Evolutionary conservation across 1,284 basidiomycete genomes (phyloP).

Genomic region (Exsudoporus floridanus): DNA sequence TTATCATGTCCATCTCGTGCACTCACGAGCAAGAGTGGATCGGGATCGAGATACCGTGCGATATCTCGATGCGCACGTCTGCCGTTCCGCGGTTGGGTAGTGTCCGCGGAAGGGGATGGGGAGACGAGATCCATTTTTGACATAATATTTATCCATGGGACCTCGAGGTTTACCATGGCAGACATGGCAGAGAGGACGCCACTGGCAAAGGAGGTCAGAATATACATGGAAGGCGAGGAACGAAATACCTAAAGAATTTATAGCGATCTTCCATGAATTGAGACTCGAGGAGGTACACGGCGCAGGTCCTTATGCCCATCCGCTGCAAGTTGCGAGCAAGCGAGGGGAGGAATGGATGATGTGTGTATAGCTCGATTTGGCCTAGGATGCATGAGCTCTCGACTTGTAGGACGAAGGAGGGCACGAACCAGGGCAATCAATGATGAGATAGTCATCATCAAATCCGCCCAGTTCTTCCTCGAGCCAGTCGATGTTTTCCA

Average conservation of each 20-base stretch:
- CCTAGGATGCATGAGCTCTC: slow-evolving; percentile 47
- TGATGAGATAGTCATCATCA: slow-evolving; percentile 96
- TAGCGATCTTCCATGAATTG: slow-evolving; percentile 99
- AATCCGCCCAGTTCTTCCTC: slow-evolving; percentile 94
- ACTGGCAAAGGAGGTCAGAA: slow-evolving; percentile 42
- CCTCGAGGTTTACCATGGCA: slow-evolving; percentile 97
- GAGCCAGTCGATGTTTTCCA: slow-evolving; percentile 99
- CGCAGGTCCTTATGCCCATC: slow-evolving; percentile 77
- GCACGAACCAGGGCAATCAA: slow-evolving; percentile 90
- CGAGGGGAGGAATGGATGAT: slow-evolving; percentile 93
- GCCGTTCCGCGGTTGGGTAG: slow-evolving; percentile 65
- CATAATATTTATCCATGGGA: slow-evolving; percentile 97
- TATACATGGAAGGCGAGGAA: neutral
- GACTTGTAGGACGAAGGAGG: neutral
- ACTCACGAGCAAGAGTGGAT: slow-evolving; percentile 84
- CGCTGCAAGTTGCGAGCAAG: slow-evolving; percentile 74
- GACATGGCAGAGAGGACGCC: slow-evolving; percentile 99
- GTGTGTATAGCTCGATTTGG: slow-evolving; percentile 99
- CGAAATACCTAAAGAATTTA: slow-evolving; percentile 86
- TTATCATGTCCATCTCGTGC: slow-evolving; percentile 42
- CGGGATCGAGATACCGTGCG: slow-evolving; percentile 93
- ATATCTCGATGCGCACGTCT: slow-evolving; percentile 73
- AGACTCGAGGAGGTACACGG: slow-evolving; percentile 91
- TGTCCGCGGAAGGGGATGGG: slow-evolving; percentile 44
- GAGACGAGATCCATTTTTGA: slow-evolving; percentile 99